Evolutionary conservation across 805 yeast species (phyloP).

Genomic region (Candida yuanshanica): DNA sequence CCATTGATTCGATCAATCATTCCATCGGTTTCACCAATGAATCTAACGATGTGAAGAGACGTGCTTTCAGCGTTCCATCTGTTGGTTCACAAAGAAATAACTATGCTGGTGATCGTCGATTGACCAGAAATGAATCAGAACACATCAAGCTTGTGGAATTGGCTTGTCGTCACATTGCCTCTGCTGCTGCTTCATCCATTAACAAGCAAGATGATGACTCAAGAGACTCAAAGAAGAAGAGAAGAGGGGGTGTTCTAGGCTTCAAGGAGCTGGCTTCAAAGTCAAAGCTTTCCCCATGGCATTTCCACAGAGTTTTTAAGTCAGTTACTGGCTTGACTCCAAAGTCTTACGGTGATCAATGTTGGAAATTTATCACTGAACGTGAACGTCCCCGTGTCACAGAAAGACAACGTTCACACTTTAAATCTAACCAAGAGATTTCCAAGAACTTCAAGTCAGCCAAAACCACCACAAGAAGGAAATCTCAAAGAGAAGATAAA

Average conservation of each 20-base stretch:
- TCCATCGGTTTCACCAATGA: slow-evolving; percentile 45
- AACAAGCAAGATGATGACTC: slow-evolving; percentile 16
- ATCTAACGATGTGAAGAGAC: slow-evolving; percentile 19
- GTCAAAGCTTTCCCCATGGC: slow-evolving; percentile 84
- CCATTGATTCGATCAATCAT: slow-evolving; percentile 52
- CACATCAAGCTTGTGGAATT: slow-evolving; percentile 65
- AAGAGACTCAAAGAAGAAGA: slow-evolving; percentile 37
- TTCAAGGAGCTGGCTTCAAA: slow-evolving; percentile 85
- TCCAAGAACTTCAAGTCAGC: slow-evolving; percentile 8
- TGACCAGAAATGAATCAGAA: slow-evolving; percentile 58
- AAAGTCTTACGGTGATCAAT: slow-evolving; percentile 81
- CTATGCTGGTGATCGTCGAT: slow-evolving; percentile 15
- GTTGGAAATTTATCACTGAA: slow-evolving; percentile 54
- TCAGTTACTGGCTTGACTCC: slow-evolving; percentile 84
- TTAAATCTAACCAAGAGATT: slow-evolving; percentile 19
- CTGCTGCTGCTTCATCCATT: slow-evolving; percentile 59
- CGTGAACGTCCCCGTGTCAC: slow-evolving; percentile 17
- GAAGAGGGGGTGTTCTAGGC: slow-evolving; percentile 75
- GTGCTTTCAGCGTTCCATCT: slow-evolving; percentile 20
- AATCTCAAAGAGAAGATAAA: slow-evolving; percentile 6
- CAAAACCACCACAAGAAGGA: slow-evolving; percentile 6
- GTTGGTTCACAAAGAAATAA: slow-evolving; percentile 10
- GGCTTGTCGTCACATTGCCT: slow-evolving; percentile 79
- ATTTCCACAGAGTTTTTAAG: slow-evolving; percentile 86
- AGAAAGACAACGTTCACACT: slow-evolving; percentile 18